Evolutionary conservation across 2,329 filamentous ascomycete species (phyloP), one percentile per base, ranked within the genome.

Genomic region (Ophiostoma quercus): DNA sequence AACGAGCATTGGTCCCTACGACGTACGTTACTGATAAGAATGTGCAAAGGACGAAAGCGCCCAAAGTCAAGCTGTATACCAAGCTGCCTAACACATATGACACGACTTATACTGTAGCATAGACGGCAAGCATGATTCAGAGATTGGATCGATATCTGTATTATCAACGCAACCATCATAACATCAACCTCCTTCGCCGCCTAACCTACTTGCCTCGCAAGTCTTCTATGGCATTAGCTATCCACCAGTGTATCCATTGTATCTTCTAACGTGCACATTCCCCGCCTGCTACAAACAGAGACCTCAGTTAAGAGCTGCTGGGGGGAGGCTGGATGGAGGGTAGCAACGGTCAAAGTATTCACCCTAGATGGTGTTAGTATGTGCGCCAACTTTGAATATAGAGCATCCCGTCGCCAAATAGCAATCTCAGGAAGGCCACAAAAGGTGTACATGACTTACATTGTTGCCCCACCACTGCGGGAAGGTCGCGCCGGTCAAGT

Each of bases 391-490:
- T 6, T 41, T n/a, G 11, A 66, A 8, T 7, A 19, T 22, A 11
- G 62, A 22, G 11, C 12, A 16, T 43, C 12, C 41, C 16, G 41
- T 14, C 41, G 12, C 3, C 14, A 43, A 43, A 14, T 14, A 47
- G 51, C 9, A 25, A 25, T 11, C 12, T 25, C n/a, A 19, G 57
- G 32, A n/a, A 32, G 4, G 14, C 4, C 8, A 62, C 12, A 39
- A 39, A 65, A 47, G 37, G 43, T 67, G 19, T 8, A 19, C 34
- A 54, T 51, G 16, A 68, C 69, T 69, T 57, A 74, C 73, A 69
- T 75, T 72, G 51, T 77, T 76, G 0, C 76, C 76, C 77, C 76
- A 77, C 75, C 77, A 77, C n/a, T 70, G 69, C 8, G 76, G 76
- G 62, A 78, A 75, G 4, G 57, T 43, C 0, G 70, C 70, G 16